These are phyloP conservation scores for Paramecium sexaurelia DNA, from an alignment of 73 alveolate species.

Conservation along the genomic window DNA sequence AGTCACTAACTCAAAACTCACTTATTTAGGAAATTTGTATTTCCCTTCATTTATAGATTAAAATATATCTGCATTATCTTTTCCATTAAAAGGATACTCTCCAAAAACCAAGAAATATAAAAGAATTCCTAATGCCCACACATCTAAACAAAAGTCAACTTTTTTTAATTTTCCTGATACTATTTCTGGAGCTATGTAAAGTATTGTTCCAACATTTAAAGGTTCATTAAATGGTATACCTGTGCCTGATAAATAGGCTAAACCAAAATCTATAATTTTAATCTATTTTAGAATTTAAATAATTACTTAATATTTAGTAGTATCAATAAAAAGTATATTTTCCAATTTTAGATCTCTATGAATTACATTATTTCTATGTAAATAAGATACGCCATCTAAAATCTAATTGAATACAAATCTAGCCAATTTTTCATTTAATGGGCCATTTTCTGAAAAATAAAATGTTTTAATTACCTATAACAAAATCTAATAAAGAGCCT, in stretches of 20 bases:
- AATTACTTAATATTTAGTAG: background rate
- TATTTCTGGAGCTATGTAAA: background rate
- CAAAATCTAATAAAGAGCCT: background rate
- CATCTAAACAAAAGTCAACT: background rate
- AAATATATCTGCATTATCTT: background rate
- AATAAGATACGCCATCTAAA: background rate
- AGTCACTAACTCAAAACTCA: background rate
- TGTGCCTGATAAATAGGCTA: slow-evolving; percentile 18
- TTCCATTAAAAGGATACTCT: slow-evolving; percentile 23
- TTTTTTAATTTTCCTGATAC: background rate
- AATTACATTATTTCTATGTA: background rate
- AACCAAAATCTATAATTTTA: slow-evolving; percentile 15
- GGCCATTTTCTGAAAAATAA: background rate
- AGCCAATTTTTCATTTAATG: background rate
- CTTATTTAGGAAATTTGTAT: background rate
- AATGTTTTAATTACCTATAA: background rate
- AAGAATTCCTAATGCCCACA: slow-evolving; percentile 20
- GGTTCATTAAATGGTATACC: slow-evolving; percentile 6
- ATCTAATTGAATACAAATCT: background rate
- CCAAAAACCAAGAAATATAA: background rate
- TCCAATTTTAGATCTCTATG: slow-evolving; percentile 32
- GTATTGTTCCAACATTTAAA: background rate
- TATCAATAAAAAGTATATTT: background rate
- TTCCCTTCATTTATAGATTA: background rate
- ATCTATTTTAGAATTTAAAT: background rate